A percentile compares a stretch with the other conserved stretches of the same genome.
These are phyloP conservation scores for Ocimum tenuiflorum DNA, from an alignment of 257 asterid species.

Conservation along the genomic window DNA sequence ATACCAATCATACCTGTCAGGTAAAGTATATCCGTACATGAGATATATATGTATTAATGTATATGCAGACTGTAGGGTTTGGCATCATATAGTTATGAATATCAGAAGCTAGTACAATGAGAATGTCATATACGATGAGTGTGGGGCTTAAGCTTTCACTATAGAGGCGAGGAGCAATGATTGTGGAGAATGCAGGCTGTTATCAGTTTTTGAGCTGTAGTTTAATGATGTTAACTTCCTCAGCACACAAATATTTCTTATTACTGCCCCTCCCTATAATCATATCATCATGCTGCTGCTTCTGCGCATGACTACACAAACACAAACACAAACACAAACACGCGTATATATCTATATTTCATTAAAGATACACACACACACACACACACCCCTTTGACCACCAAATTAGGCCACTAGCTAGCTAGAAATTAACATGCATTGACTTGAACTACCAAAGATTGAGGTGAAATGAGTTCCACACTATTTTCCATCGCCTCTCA, in stretches of 20 bases:
- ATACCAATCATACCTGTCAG: no score
- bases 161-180: background rate
- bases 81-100: no score
- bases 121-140: no score
- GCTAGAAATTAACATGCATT: background rate
- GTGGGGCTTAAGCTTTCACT: background rate
- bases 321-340: no score
- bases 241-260: slow-evolving; percentile 31
- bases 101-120: no score
- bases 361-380: no score
- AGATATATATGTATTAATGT: no score
- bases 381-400: no score
- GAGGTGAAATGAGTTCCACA: background rate
- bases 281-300: slow-evolving; percentile 20
- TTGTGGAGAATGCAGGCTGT: slow-evolving; percentile 13
- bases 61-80: no score
- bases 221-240: slow-evolving; percentile 48
- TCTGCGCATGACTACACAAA: background rate
- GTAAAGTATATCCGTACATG: no score
- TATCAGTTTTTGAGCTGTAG: background rate
- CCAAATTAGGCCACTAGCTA: no score
- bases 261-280: background rate
- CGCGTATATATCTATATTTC: background rate
- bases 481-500: no score
- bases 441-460: background rate